These are phyloP conservation scores for Oenanthe javanica DNA, from an alignment of 140 eudicot species.

Conservation along the genomic window DNA sequence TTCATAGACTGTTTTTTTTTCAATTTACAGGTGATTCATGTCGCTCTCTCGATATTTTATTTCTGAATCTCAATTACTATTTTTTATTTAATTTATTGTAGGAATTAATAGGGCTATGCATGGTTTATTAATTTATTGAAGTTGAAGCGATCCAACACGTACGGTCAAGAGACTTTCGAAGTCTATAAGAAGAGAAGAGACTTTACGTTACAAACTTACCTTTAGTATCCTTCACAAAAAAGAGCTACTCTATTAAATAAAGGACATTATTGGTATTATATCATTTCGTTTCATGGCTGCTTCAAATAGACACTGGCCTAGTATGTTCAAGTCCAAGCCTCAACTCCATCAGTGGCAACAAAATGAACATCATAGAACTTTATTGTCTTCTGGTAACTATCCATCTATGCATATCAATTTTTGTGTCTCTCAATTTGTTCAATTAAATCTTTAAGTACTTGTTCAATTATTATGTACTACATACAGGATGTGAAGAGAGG, in stretches of 20 bases:
- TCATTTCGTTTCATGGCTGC: slow-evolving; percentile 49
- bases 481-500: slow-evolving; percentile 53
- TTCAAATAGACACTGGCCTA: slow-evolving; percentile 98
- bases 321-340: slow-evolving; percentile 93
- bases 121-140: neutral
- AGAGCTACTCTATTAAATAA: neutral
- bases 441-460: neutral
- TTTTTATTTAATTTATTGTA: neutral
- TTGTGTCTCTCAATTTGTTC: no score
- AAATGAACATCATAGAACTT: slow-evolving; percentile 36
- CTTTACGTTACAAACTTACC: slow-evolving; percentile 2
- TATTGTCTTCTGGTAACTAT: slow-evolving; percentile 28
- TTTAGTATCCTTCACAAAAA: neutral
- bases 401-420: neutral
- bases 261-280: neutral
- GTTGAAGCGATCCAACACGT: slow-evolving; percentile 6
- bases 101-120: neutral
- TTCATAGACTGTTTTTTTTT: neutral
- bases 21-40: slow-evolving; percentile 25
- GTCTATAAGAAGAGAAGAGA: neutral
- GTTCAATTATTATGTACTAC: neutral
- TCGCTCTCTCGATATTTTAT: neutral
- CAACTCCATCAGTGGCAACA: slow-evolving; percentile 64
- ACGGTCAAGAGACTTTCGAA: neutral
- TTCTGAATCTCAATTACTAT: neutral